These are phyloP conservation scores for Acacia melanoxylon DNA, from an alignment of 306 rosid species.

Conservation along the genomic window DNA sequence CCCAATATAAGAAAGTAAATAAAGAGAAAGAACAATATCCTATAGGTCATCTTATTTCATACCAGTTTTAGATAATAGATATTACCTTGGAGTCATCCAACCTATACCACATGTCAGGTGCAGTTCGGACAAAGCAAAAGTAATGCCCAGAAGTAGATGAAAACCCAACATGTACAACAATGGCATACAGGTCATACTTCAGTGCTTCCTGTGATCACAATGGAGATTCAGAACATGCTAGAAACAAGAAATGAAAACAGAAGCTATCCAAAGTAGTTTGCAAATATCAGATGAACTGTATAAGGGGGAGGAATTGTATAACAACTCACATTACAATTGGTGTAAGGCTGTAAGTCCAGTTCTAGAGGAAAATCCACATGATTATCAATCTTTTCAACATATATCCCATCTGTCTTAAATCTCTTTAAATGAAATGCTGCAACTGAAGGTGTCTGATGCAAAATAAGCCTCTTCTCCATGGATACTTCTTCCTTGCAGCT, in stretches of 20 bases:
- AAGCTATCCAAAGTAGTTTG: neutral
- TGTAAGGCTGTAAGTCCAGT: constrained; percentile 78
- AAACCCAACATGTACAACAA: constrained; percentile 74
- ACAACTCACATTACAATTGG: constrained; percentile 51
- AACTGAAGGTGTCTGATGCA: constrained; percentile 70
- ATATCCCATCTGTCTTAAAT: constrained; percentile 65
- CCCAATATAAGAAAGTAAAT: neutral
- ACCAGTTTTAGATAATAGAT: constrained; percentile 28
- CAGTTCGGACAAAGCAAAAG: constrained; percentile 74
- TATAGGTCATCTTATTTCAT: neutral
- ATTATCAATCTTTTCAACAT: constrained; percentile 75
- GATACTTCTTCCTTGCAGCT: constrained; percentile 70
- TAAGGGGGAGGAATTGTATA: neutral
- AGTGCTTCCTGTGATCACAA: constrained; percentile 50
- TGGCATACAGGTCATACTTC: constrained; percentile 81
- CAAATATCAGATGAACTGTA: neutral
- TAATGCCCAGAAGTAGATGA: constrained; percentile 83
- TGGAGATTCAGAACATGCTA: constrained; percentile 15
- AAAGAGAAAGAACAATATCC: neutral
- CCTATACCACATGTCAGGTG: constrained; percentile 75
- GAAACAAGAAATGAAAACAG: constrained; percentile 2
- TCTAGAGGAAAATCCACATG: constrained; percentile 76
- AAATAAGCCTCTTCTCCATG: constrained; percentile 71
- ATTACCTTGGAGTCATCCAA: constrained; percentile 83
- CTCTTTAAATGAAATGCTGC: constrained; percentile 83